phyloP scores from a whole-genome alignment of 2,329 filamentous ascomycete genomes.

The Claviceps citrina region DNA sequence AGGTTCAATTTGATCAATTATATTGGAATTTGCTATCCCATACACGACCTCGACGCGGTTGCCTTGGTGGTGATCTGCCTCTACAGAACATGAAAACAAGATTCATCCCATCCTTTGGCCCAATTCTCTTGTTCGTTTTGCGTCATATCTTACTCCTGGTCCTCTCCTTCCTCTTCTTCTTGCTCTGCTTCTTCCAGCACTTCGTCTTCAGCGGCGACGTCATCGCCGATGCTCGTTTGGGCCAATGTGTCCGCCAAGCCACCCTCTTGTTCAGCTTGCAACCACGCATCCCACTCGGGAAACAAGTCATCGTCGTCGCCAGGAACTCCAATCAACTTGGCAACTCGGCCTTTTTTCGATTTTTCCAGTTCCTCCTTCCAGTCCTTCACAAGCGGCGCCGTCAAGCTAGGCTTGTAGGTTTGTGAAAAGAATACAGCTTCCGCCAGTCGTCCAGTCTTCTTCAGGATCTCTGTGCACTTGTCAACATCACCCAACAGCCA shows the following conservation, averaged over 20 bases:
- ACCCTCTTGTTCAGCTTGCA: constrained; percentile 64
- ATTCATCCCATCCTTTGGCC: constrained; percentile 3
- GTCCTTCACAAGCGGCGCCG: constrained; percentile 48
- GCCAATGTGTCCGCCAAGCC: constrained; percentile 17
- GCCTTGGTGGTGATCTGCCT: not conserved
- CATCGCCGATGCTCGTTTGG: constrained; percentile 4
- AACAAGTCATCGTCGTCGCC: constrained; percentile 78
- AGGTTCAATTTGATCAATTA: constrained; percentile 1
- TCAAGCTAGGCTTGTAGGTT: constrained; percentile 79
- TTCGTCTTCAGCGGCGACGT: constrained; percentile 1
- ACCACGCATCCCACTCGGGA: constrained; percentile 88
- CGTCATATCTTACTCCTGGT: constrained; percentile 11
- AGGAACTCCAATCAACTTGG: constrained; percentile 68
- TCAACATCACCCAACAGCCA: constrained; percentile 79
- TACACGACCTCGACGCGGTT: not conserved
- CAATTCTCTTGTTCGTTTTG: constrained; percentile 6
- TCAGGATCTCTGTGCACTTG: constrained; percentile 64
- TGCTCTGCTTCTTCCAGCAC: constrained; percentile 11
- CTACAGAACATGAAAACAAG: not conserved
- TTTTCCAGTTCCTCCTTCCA: constrained; percentile 83
- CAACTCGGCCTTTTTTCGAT: constrained; percentile 69
- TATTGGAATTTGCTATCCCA: not conserved
- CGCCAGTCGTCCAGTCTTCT: constrained; percentile 61
- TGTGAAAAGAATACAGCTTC: constrained; percentile 88
- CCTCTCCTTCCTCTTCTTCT: constrained; percentile 10